These are phyloP conservation scores for Syzygium jambos DNA, from an alignment of 345 rosid genomes.

Conservation along the genomic window DNA sequence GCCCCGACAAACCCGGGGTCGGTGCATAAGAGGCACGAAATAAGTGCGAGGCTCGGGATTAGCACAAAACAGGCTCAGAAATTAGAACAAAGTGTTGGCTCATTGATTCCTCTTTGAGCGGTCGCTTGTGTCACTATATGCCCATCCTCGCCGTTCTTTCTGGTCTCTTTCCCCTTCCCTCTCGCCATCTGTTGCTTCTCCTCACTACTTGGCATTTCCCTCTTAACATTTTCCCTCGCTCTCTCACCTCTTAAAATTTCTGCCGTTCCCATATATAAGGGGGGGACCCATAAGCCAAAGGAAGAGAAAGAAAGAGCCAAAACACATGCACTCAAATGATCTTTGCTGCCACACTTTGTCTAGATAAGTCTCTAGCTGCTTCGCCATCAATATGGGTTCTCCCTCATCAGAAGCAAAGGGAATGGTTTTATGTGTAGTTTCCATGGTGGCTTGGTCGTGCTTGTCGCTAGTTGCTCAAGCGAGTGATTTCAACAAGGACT, in stretches of 20 bases:
- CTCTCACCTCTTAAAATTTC: background rate
- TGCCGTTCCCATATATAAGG: background rate
- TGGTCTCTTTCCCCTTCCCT: background rate
- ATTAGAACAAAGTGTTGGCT: background rate
- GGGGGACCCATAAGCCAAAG: background rate
- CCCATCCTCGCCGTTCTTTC: background rate
- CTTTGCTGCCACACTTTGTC: background rate
- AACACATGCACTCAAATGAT: background rate
- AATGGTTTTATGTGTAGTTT: background rate
- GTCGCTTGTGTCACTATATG: background rate
- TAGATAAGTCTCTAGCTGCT: background rate
- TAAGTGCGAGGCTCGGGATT: background rate
- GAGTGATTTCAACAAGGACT: slow-evolving; percentile 27
- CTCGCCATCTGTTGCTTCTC: background rate
- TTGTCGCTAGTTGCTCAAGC: background rate
- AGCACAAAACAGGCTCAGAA: too few species aligned
- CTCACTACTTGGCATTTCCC: background rate
- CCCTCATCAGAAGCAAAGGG: background rate
- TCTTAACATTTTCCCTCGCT: background rate
- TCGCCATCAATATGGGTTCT: background rate
- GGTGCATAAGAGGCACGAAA: background rate
- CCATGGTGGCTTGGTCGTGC: background rate
- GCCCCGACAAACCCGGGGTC: background rate
- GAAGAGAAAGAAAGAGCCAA: background rate
- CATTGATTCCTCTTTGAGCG: background rate